phyloP scores from a whole-genome alignment of 495 filamentous ascomycete genomes.

The Tuber magnatum region DNA sequence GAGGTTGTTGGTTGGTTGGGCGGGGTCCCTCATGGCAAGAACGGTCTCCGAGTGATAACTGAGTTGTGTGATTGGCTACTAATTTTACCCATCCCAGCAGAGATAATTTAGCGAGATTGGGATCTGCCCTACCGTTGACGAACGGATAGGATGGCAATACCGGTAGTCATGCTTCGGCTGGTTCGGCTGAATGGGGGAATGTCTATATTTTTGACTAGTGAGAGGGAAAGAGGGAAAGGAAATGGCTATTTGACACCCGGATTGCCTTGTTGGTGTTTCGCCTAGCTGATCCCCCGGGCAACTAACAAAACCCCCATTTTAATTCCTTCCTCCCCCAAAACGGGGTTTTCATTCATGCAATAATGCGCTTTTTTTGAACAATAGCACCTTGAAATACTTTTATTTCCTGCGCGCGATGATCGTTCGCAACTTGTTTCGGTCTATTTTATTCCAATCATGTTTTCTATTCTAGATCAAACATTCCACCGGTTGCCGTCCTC shows the following conservation, averaged over 20 bases:
- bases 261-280: background rate
- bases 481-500: background rate
- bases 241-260: background rate
- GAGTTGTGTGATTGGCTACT: background rate
- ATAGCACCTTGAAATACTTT: background rate
- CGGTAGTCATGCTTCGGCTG: background rate
- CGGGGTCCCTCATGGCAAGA: background rate
- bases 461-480: constrained; percentile 1
- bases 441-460: background rate
- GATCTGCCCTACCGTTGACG: background rate
- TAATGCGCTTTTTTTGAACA: background rate
- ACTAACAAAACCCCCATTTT: background rate
- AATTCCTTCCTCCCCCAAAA: background rate
- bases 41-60: background rate
- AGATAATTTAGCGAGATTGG: background rate
- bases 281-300: background rate
- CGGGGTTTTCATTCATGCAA: background rate
- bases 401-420: background rate
- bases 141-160: background rate
- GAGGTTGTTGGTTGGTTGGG: background rate
- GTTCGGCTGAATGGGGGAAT: background rate
- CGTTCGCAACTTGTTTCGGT: background rate
- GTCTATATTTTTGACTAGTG: background rate
- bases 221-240: background rate
- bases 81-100: background rate